These are phyloP conservation scores for Suillus brevipes DNA, from an alignment of 768 basidiomycete genomes.

Conservation along the genomic window DNA sequence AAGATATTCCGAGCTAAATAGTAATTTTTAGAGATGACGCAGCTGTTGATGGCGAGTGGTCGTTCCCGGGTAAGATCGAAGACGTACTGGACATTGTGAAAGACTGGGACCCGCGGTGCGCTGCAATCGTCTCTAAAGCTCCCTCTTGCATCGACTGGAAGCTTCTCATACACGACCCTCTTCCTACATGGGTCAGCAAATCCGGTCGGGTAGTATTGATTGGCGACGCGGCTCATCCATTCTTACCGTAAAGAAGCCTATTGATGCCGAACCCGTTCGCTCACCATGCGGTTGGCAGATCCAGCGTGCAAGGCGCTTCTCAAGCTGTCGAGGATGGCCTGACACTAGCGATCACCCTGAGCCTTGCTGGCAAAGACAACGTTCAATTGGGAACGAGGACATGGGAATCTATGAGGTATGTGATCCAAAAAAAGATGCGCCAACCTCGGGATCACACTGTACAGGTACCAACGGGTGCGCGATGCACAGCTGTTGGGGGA, in stretches of 20 bases:
- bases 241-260: conserved; percentile 26
- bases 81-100: conserved; percentile 24
- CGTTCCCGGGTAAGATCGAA: conserved; percentile 22
- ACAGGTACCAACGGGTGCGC: conserved; percentile 27
- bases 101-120: conserved; percentile 27
- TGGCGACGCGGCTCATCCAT: conserved; percentile 33
- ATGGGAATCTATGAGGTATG: conserved; percentile 19
- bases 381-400: conserved; percentile 11
- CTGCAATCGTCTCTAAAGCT: conserved; percentile 24
- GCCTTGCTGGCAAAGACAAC: conserved; percentile 8
- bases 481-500: conserved; percentile 25
- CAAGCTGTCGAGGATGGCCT: conserved; percentile 44
- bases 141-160: conserved; percentile 39
- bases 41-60: conserved; percentile 23
- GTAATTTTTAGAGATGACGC: conserved; percentile 16
- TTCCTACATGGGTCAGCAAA: conserved; percentile 38
- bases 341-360: conserved; percentile 32
- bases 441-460: background rate
- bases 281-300: conserved; percentile 8
- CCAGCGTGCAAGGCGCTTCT: conserved; percentile 37
- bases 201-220: conserved; percentile 24
- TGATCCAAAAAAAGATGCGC: background rate
- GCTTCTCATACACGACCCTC: conserved; percentile 37
- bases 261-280: background rate
- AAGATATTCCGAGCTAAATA: background rate